phyloP scores from a whole-genome alignment of 1,139 yeast species.

The Magnusiomyces fungicola region DNA sequence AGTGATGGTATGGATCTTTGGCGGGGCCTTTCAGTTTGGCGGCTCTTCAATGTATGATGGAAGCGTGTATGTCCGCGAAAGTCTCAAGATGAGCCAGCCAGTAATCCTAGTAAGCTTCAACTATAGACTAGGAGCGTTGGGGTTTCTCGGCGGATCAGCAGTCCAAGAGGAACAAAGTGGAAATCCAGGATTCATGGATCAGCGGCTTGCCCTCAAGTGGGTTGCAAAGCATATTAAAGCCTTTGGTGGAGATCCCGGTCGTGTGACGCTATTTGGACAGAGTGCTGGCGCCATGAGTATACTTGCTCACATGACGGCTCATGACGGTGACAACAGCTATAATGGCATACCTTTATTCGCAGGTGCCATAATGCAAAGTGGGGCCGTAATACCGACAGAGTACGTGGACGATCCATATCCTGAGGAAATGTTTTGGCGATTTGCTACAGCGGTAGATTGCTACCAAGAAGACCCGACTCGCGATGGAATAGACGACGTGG shows the following conservation, averaged over 20 bases:
- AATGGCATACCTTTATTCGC: slow-evolving; percentile 18
- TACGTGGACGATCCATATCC: slow-evolving; percentile 12
- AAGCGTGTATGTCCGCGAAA: slow-evolving; percentile 17
- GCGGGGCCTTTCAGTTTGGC: slow-evolving; percentile 32
- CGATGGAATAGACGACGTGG: too few species aligned
- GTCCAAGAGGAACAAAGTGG: slow-evolving; percentile 11
- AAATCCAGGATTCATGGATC: slow-evolving; percentile 28
- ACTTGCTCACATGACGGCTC: slow-evolving; percentile 21
- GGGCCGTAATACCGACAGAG: slow-evolving; percentile 17
- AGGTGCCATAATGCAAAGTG: slow-evolving; percentile 27
- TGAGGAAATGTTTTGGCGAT: slow-evolving; percentile 17
- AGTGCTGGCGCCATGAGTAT: slow-evolving; percentile 30
- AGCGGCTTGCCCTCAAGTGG: slow-evolving; percentile 30
- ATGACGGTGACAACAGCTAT: slow-evolving; percentile 14
- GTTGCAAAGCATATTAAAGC: slow-evolving; percentile 24
- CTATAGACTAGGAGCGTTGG: slow-evolving; percentile 29
- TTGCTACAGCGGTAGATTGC: slow-evolving; percentile 18
- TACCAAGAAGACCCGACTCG: slow-evolving; percentile 6
- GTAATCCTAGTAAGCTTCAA: slow-evolving; percentile 22
- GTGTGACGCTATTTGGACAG: slow-evolving; percentile 29
- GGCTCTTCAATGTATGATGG: slow-evolving; percentile 15
- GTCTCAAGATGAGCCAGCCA: slow-evolving; percentile 20
- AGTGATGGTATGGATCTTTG: slow-evolving; percentile 34
- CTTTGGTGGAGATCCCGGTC: slow-evolving; percentile 31
- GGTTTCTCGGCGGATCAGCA: slow-evolving; percentile 25